phyloP scores from a whole-genome alignment of 768 basidiomycete genomes.

The Boletus speciosus region DNA sequence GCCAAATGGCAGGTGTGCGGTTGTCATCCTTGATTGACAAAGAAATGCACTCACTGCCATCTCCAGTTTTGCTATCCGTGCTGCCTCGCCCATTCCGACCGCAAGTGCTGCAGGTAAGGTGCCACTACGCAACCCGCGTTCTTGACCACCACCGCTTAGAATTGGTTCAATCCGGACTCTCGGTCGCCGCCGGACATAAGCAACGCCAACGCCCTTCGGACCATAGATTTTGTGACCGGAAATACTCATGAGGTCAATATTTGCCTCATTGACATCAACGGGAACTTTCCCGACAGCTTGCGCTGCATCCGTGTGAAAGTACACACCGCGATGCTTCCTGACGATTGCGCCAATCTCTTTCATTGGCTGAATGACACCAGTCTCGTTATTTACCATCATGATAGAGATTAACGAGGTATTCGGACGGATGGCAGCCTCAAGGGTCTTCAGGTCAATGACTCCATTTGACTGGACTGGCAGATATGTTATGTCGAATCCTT shows the following conservation, averaged over 20 bases:
- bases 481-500: constrained; percentile 97
- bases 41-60: constrained; percentile 72
- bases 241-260: constrained; percentile 93
- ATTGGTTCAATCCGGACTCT: constrained; percentile 94
- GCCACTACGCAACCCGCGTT: constrained; percentile 92
- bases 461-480: constrained; percentile 91
- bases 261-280: constrained; percentile 91
- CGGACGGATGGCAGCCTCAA: constrained; percentile 86
- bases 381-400: constrained; percentile 99
- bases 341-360: constrained; percentile 89
- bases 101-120: constrained; percentile 85
- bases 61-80: constrained; percentile 85
- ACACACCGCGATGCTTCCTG: constrained; percentile 83
- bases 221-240: constrained; percentile 98
- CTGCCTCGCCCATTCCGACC: constrained; percentile 94
- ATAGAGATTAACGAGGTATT: constrained; percentile 94
- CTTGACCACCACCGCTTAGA: constrained; percentile 94
- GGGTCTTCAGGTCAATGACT: constrained; percentile 68
- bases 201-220: constrained; percentile 93
- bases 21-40: constrained; percentile 41
- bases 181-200: constrained; percentile 89
- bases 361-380: constrained; percentile 95
- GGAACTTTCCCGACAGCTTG: constrained; percentile 92
- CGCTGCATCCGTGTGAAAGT: constrained; percentile 97
- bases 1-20: constrained; percentile 35